phyloP scores from a whole-genome alignment of 106 monocot species.

The Dioscorea zingiberensis region DNA sequence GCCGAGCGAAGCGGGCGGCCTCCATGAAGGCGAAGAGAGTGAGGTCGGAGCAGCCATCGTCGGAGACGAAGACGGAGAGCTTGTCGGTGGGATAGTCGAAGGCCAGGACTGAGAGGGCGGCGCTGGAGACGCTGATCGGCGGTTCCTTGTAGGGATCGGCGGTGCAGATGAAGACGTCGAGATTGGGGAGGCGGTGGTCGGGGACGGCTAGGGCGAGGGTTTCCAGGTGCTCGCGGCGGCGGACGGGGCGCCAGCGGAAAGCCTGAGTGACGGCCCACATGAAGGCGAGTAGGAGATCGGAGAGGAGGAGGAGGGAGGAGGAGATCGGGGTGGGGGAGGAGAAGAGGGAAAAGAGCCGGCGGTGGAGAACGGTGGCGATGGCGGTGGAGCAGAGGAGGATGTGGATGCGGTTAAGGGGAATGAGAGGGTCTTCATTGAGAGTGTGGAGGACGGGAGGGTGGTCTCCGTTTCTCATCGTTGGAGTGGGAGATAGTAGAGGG shows the following conservation, averaged over 20 bases:
- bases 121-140: conserved; percentile 42
- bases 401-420: conserved; percentile 48
- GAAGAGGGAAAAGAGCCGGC: conserved; percentile 13
- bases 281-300: conserved; percentile 46
- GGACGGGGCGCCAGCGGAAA: conserved; percentile 52
- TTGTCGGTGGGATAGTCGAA: conserved; percentile 60
- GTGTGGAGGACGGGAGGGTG: conserved; percentile 18
- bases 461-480: not conserved
- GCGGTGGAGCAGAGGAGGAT: conserved; percentile 28
- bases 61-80: conserved; percentile 69
- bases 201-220: conserved; percentile 3
- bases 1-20: conserved; percentile 48
- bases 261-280: conserved; percentile 51
- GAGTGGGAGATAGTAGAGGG: not conserved
- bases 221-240: conserved; percentile 41
- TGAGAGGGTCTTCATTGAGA: conserved; percentile 14
- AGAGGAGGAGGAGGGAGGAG: conserved; percentile 15
- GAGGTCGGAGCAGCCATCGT: conserved; percentile 65
- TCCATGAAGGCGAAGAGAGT: conserved; percentile 61
- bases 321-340: conserved; percentile 9
- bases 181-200: conserved; percentile 9
- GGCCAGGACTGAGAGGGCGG: conserved; percentile 64
- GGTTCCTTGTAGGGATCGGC: conserved; percentile 79
- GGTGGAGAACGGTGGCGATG: conserved; percentile 25
- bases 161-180: conserved; percentile 84